These are phyloP conservation scores for Botrytis sinoallii DNA, from an alignment of 2,329 filamentous ascomycete species.

Conservation along the genomic window DNA sequence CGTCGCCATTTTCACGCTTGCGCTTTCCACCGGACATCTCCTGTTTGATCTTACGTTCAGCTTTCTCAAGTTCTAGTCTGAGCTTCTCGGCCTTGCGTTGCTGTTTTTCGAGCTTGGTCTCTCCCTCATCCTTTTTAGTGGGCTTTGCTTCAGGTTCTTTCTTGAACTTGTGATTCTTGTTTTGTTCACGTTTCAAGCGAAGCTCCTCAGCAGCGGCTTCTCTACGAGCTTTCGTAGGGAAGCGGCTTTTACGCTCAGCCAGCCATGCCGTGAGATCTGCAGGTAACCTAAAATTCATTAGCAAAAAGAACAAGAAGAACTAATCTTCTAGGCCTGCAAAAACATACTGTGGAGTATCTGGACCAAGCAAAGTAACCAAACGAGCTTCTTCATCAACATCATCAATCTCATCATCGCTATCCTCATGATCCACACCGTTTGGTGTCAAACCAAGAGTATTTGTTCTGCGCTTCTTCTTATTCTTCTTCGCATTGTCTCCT, in stretches of 20 bases:
- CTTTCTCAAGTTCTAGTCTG: constrained; percentile 62
- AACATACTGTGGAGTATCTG: constrained; percentile 40
- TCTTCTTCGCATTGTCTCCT: constrained; percentile 45
- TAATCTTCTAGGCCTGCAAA: constrained; percentile 29
- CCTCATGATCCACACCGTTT: constrained; percentile 47
- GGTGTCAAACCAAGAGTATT: constrained; percentile 71
- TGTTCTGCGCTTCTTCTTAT: constrained; percentile 70
- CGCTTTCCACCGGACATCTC: constrained; percentile 58
- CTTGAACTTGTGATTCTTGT: constrained; percentile 30
- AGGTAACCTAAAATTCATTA: constrained; percentile 38
- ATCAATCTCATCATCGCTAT: constrained; percentile 61
- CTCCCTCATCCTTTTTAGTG: constrained; percentile 49
- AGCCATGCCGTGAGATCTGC: constrained; percentile 78
- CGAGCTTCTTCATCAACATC: constrained; percentile 61
- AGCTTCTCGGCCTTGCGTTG: constrained; percentile 58
- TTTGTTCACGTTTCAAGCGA: constrained; percentile 35
- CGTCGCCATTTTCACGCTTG: constrained; percentile 65
- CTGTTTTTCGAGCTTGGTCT: constrained; percentile 52
- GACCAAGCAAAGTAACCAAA: constrained; percentile 40
- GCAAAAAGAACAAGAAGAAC: constrained; percentile 31
- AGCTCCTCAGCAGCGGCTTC: constrained; percentile 58
- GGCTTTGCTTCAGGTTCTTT: constrained; percentile 38
- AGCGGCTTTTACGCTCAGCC: constrained; percentile 74
- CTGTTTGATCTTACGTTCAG: constrained; percentile 49
- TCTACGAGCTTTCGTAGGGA: constrained; percentile 71